Evolutionary conservation across 2,329 filamentous ascomycete species (phyloP).

Genomic region (Leptographium galeiforme): DNA sequence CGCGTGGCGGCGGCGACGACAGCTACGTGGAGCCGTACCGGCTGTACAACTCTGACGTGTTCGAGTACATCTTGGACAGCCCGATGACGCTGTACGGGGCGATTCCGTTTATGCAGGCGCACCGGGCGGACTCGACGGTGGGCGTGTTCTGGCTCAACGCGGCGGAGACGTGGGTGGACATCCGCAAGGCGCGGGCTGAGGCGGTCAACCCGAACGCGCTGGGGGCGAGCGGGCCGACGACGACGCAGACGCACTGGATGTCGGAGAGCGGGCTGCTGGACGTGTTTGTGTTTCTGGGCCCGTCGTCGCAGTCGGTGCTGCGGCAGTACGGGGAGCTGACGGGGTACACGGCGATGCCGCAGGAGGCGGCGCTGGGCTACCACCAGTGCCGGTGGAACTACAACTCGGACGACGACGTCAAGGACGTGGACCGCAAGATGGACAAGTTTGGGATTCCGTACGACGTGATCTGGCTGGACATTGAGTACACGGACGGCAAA

Average conservation of each 20-base stretch:
- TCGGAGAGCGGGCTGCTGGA: slow-evolving; percentile 85
- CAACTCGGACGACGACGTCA: slow-evolving; percentile 90
- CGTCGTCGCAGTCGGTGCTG: slow-evolving; percentile 68
- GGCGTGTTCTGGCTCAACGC: slow-evolving; percentile 96
- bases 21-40: slow-evolving; percentile 84
- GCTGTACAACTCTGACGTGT: slow-evolving; percentile 92
- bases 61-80: slow-evolving; percentile 93
- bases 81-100: slow-evolving; percentile 98
- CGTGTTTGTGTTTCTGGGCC: slow-evolving; percentile 87
- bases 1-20: slow-evolving; percentile 75
- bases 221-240: slow-evolving; percentile 53
- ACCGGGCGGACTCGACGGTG: slow-evolving; percentile 84
- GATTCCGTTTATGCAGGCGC: slow-evolving; percentile 96
- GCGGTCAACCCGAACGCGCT: slow-evolving; percentile 65
- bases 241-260: slow-evolving; percentile 90
- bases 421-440: slow-evolving; percentile 91
- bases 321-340: slow-evolving; percentile 81
- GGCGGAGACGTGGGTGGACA: slow-evolving; percentile 94
- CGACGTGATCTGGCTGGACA: slow-evolving; percentile 97
- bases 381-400: slow-evolving; percentile 99
- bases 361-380: slow-evolving; percentile 84
- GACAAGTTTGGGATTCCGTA: slow-evolving; percentile 93
- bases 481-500: slow-evolving; percentile 93
- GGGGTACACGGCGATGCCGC: slow-evolving; percentile 79
- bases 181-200: slow-evolving; percentile 67